Percentiles rank a stretch among this genome's conserved stretches.
Conservation (phyloP, 495 filamentous ascomycete species). For the Parmelia sp. region DNA sequence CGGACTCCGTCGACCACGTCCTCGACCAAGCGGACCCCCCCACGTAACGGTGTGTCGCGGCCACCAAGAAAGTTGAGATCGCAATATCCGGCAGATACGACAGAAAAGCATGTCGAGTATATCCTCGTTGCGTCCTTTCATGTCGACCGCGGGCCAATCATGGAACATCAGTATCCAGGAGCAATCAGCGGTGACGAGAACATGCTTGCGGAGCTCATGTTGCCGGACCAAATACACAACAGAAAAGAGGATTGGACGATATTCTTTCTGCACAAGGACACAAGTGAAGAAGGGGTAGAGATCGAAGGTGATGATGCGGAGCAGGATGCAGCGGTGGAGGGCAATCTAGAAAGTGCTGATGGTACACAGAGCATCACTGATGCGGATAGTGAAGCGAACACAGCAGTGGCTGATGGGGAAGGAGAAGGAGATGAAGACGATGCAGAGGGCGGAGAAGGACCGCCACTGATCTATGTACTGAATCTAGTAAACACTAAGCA, state of each 20-base stretch:
- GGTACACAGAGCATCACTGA: conserved; percentile 31
- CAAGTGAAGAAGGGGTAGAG: conserved; percentile 72
- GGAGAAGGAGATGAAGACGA: conserved; percentile 39
- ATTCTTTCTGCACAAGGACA: conserved; percentile 97
- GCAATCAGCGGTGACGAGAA: conserved; percentile 95
- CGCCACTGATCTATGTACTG: conserved; percentile 94
- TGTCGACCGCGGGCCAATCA: conserved; percentile 89
- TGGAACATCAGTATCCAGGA: conserved; percentile 96
- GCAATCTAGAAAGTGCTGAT: conserved; percentile 34
- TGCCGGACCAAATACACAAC: conserved; percentile 94
- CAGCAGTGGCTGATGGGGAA: conserved; percentile 35
- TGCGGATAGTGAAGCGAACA: conserved; percentile 45
- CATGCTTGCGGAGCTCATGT: conserved; percentile 98
- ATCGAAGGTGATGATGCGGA: conserved; percentile 46
- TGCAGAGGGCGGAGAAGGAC: conserved; percentile 62
- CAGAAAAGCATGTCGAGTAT: conserved; percentile 95
- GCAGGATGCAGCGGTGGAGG: conserved; percentile 38
- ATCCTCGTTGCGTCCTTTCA: conserved; percentile 98
- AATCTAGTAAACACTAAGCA: conserved; percentile 98
- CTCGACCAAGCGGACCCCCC: conserved; percentile 35
- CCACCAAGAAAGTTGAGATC: conserved; percentile 56
- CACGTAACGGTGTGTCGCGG: conserved; percentile 22
- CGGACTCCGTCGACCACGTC: conserved; percentile 39
- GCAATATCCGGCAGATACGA: conserved; percentile 73
- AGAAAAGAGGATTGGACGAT: conserved; percentile 98